Conservation (phyloP, 768 basidiomycete species). For the Mycena indigotica region DNA sequence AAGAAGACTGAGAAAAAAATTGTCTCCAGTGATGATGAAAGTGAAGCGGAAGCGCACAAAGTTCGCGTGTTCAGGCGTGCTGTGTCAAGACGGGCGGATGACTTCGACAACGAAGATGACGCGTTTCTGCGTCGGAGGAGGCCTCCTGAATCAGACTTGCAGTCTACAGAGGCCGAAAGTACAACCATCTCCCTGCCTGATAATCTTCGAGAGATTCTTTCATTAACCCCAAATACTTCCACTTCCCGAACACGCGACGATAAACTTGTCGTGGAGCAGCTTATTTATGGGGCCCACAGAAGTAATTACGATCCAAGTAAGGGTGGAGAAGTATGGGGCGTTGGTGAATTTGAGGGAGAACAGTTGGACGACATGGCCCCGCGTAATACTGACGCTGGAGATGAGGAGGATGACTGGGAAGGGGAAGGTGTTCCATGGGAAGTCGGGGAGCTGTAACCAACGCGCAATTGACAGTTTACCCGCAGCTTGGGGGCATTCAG, state of each 20-base stretch:
- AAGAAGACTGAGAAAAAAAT: constrained; percentile 5
- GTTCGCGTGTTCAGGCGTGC: neutral
- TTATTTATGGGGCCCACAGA: constrained; percentile 58
- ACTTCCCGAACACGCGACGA: constrained; percentile 46
- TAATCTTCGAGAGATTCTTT: constrained; percentile 63
- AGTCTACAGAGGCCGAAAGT: constrained; percentile 31
- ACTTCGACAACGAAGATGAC: constrained; percentile 32
- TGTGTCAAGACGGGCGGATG: constrained; percentile 5
- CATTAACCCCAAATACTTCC: constrained; percentile 52
- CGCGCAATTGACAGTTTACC: constrained; percentile 1
- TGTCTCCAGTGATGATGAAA: constrained; percentile 24
- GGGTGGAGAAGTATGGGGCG: constrained; percentile 77
- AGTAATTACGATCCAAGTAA: constrained; percentile 59
- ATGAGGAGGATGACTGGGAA: constrained; percentile 73
- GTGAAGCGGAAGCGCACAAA: constrained; percentile 32
- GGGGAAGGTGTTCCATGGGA: constrained; percentile 84
- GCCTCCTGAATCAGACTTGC: constrained; percentile 1
- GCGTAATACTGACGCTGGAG: constrained; percentile 20
- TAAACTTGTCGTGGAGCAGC: constrained; percentile 57
- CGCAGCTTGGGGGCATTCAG: constrained; percentile 7
- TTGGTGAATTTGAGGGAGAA: constrained; percentile 59
- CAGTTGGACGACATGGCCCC: constrained; percentile 26
- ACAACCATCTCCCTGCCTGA: constrained; percentile 63
- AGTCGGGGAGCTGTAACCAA: constrained; percentile 64
- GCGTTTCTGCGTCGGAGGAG: constrained; percentile 38